Percentiles rank a stretch among this genome's conserved stretches.
Evolutionary conservation across 495 filamentous ascomycete genomes (phyloP).

Genomic region (Chaetomium fimeti): DNA sequence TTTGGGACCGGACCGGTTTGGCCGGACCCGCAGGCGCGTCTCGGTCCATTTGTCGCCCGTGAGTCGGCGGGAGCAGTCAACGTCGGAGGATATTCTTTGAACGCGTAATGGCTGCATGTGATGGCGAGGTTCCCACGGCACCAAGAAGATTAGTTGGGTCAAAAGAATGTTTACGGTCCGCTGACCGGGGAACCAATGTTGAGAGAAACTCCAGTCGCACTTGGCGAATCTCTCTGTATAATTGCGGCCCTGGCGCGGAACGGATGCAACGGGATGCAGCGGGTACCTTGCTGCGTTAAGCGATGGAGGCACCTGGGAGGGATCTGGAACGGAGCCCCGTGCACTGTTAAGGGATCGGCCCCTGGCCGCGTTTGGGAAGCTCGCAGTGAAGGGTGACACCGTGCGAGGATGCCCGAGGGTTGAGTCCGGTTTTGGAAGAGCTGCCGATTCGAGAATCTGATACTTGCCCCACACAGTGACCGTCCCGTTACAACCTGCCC

Average conservation of each 20-base stretch:
- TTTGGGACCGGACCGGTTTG: background rate
- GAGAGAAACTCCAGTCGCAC: background rate
- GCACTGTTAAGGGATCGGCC: constrained; percentile 14
- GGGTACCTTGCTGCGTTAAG: constrained; percentile 10
- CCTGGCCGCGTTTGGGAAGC: background rate
- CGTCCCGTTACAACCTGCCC: background rate
- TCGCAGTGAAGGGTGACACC: background rate
- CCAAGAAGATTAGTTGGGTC: background rate
- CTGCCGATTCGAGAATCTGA: background rate
- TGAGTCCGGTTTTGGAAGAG: constrained; percentile 8
- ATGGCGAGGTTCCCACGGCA: background rate
- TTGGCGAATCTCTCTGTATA: background rate
- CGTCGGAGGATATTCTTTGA: background rate
- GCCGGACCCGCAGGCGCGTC: constrained; percentile 13
- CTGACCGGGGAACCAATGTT: background rate
- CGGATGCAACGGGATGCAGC: constrained; percentile 14
- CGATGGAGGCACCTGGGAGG: background rate
- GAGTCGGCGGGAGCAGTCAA: background rate
- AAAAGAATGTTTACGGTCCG: background rate
- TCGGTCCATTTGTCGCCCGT: constrained; percentile 16
- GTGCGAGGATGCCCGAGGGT: background rate
- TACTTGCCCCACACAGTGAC: background rate
- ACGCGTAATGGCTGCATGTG: constrained; percentile 10
- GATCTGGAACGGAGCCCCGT: background rate
- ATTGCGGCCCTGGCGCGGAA: background rate